phyloP scores from a whole-genome alignment of 805 yeast species.

The Cyberlindnera euphorbiiphila region DNA sequence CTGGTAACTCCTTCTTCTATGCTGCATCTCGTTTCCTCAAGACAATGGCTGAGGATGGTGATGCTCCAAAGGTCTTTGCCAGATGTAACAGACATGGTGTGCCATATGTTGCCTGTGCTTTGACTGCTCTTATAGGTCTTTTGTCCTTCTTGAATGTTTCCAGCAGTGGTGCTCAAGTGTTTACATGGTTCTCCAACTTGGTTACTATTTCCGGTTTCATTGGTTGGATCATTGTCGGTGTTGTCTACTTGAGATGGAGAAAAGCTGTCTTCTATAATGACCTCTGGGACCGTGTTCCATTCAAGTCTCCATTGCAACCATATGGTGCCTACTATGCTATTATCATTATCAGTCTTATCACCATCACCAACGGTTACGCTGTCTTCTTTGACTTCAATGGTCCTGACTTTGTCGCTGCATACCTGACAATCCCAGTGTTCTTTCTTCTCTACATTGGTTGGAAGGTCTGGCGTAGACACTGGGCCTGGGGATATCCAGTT shows the following conservation, averaged over 20 bases:
- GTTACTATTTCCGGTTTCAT: constrained; percentile 74
- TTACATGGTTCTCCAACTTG: constrained; percentile 70
- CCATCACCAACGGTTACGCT: constrained; percentile 70
- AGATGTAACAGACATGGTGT: constrained; percentile 67
- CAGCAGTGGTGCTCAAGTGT: constrained; percentile 51
- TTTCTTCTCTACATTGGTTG: constrained; percentile 54
- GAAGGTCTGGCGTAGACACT: constrained; percentile 43
- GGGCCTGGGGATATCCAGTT: constrained; percentile 45
- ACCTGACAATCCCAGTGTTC: constrained; percentile 60
- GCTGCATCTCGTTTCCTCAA: constrained; percentile 72
- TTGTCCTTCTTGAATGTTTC: constrained; percentile 71
- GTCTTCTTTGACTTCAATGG: constrained; percentile 44
- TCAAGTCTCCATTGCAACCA: constrained; percentile 53
- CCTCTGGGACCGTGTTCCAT: constrained; percentile 54
- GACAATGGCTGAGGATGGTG: constrained; percentile 67
- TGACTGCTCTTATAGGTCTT: constrained; percentile 42
- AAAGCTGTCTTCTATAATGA: constrained; percentile 54
- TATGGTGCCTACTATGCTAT: constrained; percentile 54
- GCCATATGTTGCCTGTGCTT: constrained; percentile 52
- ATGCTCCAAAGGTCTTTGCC: constrained; percentile 69
- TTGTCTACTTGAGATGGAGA: constrained; percentile 66
- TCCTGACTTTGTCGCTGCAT: constrained; percentile 66
- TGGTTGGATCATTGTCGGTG: constrained; percentile 69
- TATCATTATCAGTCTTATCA: constrained; percentile 44
- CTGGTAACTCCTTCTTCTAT: constrained; percentile 77